Evolutionary conservation across 2,329 filamentous ascomycete species (phyloP).

Genomic region (Fusarium brevicatenulatum): DNA sequence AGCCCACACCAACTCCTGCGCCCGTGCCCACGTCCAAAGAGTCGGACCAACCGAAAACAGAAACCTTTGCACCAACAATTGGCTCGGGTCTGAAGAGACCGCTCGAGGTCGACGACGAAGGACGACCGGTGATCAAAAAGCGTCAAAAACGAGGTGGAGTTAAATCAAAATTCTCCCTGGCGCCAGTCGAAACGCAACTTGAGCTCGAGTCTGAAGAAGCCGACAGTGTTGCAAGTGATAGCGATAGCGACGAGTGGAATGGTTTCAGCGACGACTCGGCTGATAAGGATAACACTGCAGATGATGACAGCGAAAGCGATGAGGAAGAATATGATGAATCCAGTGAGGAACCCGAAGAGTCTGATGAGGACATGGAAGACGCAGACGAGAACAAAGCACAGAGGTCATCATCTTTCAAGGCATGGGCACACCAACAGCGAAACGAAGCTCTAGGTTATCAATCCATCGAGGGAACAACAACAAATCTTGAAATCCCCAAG

Average conservation of each 20-base stretch:
- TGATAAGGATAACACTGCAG: conserved; percentile 44
- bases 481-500: conserved; percentile 62
- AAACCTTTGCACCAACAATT: conserved; percentile 43
- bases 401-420: conserved; percentile 80
- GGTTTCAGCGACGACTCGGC: conserved; percentile 66
- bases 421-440: conserved; percentile 88
- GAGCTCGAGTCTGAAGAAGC: conserved; percentile 50
- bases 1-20: background rate
- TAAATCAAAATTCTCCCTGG: conserved; percentile 62
- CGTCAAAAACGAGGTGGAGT: conserved; percentile 77
- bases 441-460: conserved; percentile 82
- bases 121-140: conserved; percentile 84
- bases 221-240: conserved; percentile 19
- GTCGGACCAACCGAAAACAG: conserved; percentile 8
- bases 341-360: conserved; percentile 43
- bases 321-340: conserved; percentile 43
- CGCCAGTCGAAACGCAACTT: conserved; percentile 50
- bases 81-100: conserved; percentile 90
- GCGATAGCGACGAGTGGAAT: conserved; percentile 65
- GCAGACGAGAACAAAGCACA: conserved; percentile 46
- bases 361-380: conserved; percentile 47
- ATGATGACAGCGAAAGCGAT: conserved; percentile 42
- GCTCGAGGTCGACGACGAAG: conserved; percentile 80
- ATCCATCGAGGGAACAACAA: conserved; percentile 56
- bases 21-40: background rate